Base-by-base conservation (phyloP, 805 yeast genomes). In the Zygoascus bituminiphila region DNA sequence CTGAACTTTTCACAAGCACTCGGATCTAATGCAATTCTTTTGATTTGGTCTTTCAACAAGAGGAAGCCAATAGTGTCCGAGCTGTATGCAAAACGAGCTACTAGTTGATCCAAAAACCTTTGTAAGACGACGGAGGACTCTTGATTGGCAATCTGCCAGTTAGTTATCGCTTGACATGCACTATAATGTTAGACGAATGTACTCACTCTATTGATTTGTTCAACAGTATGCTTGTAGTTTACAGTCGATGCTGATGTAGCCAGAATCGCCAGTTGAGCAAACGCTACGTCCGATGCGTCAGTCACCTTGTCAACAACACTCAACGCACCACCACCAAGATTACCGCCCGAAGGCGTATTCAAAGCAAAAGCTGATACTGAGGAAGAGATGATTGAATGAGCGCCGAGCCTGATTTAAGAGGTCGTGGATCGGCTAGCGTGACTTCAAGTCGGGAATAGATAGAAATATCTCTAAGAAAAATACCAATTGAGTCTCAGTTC, bases 331-430 rank as follows among this genome's bases (percentile, higher is more conserved):
- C 21, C 43, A 26, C 36, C 45, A 21, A n/a, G 2, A 39, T 21
- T 26, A 4, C 36, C 45, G 45, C 45, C 45, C 45, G 45, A 23
- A 42, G 45, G 45, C 45, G 45, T 42, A 25, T 4, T 42, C 15
- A 15, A 15, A 23, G 17, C 17, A 22, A 17, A 10, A 17, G 9
- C 19, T 4, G 36, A 42, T 17, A 24, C 25, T 36, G 17, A 24
- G 31, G 22, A 22, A 12, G 25, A 42, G 31, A 25, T 25, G 19
- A 17, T 19, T 36, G 20, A 17, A 36, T 12, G 20, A 36, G 7
- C 9, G 20, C 40, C 40, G 22, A 36, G 17, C 40, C 40, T 5
- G 15, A 20, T n/a, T 10, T 26, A 14, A 14, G 14, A 26, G 33
- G 14, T 26, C 12, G 12, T 26, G 14, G 33, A 26, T 9, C 33